Evolutionary conservation across 257 asterid genomes (phyloP).

Genomic region (Orobanche coerulescens): DNA sequence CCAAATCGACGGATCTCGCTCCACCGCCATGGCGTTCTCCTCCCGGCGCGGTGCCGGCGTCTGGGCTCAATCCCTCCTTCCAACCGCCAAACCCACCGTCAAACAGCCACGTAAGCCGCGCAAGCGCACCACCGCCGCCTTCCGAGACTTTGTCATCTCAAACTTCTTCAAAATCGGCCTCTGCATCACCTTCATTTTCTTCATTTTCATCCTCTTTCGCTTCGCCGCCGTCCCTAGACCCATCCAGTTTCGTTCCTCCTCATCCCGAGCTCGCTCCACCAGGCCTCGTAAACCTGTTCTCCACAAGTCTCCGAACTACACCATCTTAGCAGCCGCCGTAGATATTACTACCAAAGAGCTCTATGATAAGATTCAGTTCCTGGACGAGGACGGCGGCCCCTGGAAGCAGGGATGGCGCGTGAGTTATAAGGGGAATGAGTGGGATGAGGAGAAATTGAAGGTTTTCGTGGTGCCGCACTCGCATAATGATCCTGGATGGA

Average conservation of each 20-base stretch:
- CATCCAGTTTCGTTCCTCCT: slow-evolving; percentile 41
- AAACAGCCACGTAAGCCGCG: slow-evolving; percentile 64
- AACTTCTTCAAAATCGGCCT: slow-evolving; percentile 80
- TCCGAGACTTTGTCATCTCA: slow-evolving; percentile 58
- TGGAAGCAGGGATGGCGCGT: slow-evolving; percentile 99
- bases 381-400: slow-evolving; percentile 91
- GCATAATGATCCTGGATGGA: slow-evolving; percentile 99
- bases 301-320: slow-evolving; percentile 47
- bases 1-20: slow-evolving; percentile 27
- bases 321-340: slow-evolving; percentile 50
- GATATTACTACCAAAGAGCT: slow-evolving; percentile 79
- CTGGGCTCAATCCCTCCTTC: slow-evolving; percentile 71
- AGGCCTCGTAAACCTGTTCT: slow-evolving; percentile 47
- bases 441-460: slow-evolving; percentile 92
- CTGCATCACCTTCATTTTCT: slow-evolving; percentile 46
- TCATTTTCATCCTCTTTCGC: slow-evolving; percentile 54
- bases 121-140: slow-evolving; percentile 48
- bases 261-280: slow-evolving; percentile 31
- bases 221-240: slow-evolving; percentile 65
- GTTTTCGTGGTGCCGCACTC: slow-evolving; percentile 94
- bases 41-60: slow-evolving; percentile 80
- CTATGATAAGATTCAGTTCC: slow-evolving; percentile 83
- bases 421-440: slow-evolving; percentile 70
- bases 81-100: slow-evolving; percentile 38
- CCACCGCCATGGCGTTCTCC: slow-evolving; percentile 68